Evolutionary conservation across 106 monocot genomes (phyloP), one percentile per base, ranked within the genome.

Genomic region (Allium fistulosum): DNA sequence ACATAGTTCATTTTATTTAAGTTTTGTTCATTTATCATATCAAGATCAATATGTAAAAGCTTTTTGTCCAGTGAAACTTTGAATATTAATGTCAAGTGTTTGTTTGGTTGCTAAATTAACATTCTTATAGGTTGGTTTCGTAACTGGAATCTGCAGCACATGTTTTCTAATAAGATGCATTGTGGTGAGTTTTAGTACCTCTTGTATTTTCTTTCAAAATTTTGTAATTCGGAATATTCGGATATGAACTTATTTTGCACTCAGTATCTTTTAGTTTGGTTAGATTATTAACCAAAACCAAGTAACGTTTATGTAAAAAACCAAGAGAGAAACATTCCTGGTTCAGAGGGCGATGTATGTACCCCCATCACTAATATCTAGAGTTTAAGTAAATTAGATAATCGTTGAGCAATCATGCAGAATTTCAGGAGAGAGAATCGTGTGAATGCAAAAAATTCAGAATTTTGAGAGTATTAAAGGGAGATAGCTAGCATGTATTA

Each of bases 131-230:
- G 88, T 90, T 78, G 79, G 77, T 55, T 80, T 72, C 56, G 72
- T 90, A 7, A 78, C 83, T 49, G 77, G 66, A 50, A 85, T 86
- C 66, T 90, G 90, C 70, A 66, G 74, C 66, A 60, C 72, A 50
- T 86, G 85, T 68, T 90, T 90, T 80, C 61, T 85, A 18, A 28
- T 78, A 72, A 77, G 85, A 12, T 85, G 80, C 74, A 51, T 85
- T 28, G 69, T 80, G 85, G 90, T 90, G 80, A 83, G 82, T 37
- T 37, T 14, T 49, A 17, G 68, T 53, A 0, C 7, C 14, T 63
- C 49, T 26, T 48, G 1, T 62, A 17, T 8, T 45, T 37, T 12
- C 1, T 16, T 55, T 55, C 2, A 0, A 17, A 51, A 26, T 66
- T 5, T 18, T 67, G 66, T 15, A 10, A 17, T 63, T 67, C 7